A percentile compares a stretch with the other conserved stretches of the same genome.
Evolutionary conservation across 371 early-diverging fungal species (phyloP).

Genomic region (Circinella umbellata): DNA sequence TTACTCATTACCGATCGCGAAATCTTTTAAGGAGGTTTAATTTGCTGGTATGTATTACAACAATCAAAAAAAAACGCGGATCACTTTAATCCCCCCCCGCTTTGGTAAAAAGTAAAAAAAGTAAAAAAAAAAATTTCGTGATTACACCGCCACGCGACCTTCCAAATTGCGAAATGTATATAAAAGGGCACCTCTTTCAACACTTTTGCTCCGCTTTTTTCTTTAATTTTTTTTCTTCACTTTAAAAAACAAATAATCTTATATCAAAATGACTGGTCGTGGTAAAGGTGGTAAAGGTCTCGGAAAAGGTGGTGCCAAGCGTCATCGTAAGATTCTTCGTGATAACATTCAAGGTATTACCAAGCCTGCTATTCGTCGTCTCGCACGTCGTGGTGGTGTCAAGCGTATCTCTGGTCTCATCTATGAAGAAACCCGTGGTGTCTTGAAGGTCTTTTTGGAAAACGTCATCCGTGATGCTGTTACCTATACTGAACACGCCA

Average conservation of each 20-base stretch:
- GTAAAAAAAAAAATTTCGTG: neutral
- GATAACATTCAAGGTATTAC: constrained; percentile 99
- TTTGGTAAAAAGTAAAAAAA: constrained; percentile 20
- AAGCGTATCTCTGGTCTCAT: constrained; percentile 99
- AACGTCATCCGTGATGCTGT: constrained; percentile 98
- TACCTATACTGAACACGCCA: constrained; percentile 99
- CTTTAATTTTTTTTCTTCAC: constrained; percentile 18
- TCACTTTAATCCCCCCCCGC: constrained; percentile 1
- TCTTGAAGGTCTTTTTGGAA: constrained; percentile 98
- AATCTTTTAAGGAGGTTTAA: no score
- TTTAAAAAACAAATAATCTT: constrained; percentile 14
- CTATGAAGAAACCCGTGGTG: constrained; percentile 98
- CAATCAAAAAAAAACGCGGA: neutral
- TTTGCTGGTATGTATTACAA: neutral
- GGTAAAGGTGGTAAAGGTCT: constrained; percentile 98
- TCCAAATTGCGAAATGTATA: neutral
- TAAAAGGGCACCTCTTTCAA: constrained; percentile 10
- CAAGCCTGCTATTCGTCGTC: constrained; percentile 99
- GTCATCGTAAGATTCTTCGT: constrained; percentile 99
- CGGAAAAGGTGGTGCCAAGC: constrained; percentile 98
- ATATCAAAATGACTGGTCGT: constrained; percentile 82
- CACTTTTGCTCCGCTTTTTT: constrained; percentile 10
- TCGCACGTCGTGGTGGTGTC: constrained; percentile 99
- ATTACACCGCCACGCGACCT: neutral
- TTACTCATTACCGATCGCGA: no score